Evolutionary conservation across 2,329 filamentous ascomycete genomes (phyloP), one percentile per base, ranked within the genome.

Genomic region (Stromatinia cepivora): DNA sequence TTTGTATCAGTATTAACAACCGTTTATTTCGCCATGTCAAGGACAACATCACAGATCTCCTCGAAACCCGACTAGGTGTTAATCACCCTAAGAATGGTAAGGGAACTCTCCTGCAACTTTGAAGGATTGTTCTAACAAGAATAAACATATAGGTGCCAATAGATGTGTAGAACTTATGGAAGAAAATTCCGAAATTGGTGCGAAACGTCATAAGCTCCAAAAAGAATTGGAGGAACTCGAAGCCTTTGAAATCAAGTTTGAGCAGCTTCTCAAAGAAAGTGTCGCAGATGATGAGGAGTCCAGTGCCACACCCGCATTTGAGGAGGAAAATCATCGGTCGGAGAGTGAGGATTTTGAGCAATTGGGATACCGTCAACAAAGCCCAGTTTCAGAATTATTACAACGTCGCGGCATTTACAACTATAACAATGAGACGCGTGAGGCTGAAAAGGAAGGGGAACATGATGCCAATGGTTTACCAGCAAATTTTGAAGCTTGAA

Each of bases 1-100:
- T 76, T 0, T 79, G 76, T 25, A 45, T 69, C 1, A 70, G 65
- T 7, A 69, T 75, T 1, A 57, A 71, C 1, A 70, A 67, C 4
- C 39, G 54, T 10, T 17, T 74, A 0, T 74, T 75, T 52, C 50
- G 56, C 25, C 22, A 71, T 13, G 66, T 72, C 2, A 34, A 64
- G 0, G 48, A 69, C n/a, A 64, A 69, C 0, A 71, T 76, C 3
- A 46, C 56, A 11, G 45, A 56, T 11, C 69, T 70, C 17, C 67
- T 75, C 1, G 72, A 76, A 17, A 61, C 4, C 2, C 4, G 56
- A 9, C 67, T 77, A 36, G 72, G 67, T 5, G 45, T 72, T 0
- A 56, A 71, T 45, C 9, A 48, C 6, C 61, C 48, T 8, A 67
- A 68, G 1, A 53, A n/a, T 48, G 65, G 72, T 72, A 70, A 72